phyloP scores from a whole-genome alignment of 2,329 filamentous ascomycete genomes.

The Diplodia intermedia region DNA sequence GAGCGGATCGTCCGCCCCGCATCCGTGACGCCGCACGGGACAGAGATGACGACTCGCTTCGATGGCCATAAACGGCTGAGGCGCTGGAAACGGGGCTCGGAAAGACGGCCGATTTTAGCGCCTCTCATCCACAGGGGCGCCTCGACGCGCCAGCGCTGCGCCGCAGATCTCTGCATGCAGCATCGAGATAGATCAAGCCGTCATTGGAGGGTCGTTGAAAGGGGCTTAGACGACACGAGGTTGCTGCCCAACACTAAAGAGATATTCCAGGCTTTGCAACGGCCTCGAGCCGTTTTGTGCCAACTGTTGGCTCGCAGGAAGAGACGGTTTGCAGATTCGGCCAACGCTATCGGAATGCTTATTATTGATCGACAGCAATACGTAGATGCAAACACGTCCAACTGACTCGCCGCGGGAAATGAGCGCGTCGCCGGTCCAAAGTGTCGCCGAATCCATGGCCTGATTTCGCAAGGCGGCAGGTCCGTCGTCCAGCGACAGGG shows the following conservation, averaged over 20 bases:
- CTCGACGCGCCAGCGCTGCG: not conserved
- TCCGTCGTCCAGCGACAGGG: conserved; percentile 2
- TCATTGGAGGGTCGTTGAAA: too few species aligned
- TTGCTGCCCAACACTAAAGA: conserved; percentile 3
- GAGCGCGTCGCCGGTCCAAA: not conserved
- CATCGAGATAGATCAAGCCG: not conserved
- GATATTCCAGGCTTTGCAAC: not conserved
- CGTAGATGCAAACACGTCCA: not conserved
- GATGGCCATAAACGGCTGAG: conserved; percentile 13
- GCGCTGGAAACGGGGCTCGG: conserved; percentile 5
- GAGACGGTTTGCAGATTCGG: not conserved
- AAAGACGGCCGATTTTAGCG: conserved; percentile 16
- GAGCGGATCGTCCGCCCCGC: conserved; percentile 2
- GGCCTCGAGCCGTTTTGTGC: not conserved
- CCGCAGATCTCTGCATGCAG: conserved; percentile 11
- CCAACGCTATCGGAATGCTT: conserved; percentile 12
- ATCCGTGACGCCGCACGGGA: not conserved
- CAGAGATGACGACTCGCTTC: conserved; percentile 4
- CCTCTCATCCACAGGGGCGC: not conserved
- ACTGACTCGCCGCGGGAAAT: conserved; percentile 1
- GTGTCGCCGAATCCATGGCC: conserved; percentile 5
- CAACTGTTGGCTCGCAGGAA: not conserved
- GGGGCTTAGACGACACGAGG: not conserved
- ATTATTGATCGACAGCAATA: conserved; percentile 18
- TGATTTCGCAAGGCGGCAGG: conserved; percentile 6